These are phyloP conservation scores for Boletus sp. DNA, from an alignment of 768 basidiomycete genomes.

Conservation along the genomic window DNA sequence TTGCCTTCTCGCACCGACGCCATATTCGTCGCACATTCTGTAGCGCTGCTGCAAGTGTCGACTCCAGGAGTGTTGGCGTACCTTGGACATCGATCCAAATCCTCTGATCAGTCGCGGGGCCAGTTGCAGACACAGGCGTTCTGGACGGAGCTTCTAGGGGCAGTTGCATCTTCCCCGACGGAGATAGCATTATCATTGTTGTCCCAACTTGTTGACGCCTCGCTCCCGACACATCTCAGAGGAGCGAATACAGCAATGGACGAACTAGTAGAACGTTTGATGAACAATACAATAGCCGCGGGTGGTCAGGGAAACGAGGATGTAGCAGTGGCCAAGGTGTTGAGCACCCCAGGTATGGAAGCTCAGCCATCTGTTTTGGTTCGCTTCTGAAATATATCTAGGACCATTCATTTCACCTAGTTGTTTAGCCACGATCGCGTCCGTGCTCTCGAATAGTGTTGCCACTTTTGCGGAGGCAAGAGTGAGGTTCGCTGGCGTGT, in stretches of 20 bases:
- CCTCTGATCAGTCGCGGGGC: slow-evolving; percentile 4
- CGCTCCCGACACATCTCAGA: slow-evolving; percentile 44
- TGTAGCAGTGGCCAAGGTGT: slow-evolving; percentile 2
- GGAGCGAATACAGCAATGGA: slow-evolving; percentile 47
- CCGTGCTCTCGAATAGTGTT: slow-evolving; percentile 16
- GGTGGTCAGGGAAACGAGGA: neutral
- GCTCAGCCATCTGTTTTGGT: neutral
- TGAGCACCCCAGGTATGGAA: slow-evolving; percentile 19
- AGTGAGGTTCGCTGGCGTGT: slow-evolving; percentile 12
- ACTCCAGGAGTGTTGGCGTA: slow-evolving; percentile 51
- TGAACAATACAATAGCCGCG: slow-evolving; percentile 1
- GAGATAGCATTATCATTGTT: slow-evolving; percentile 39
- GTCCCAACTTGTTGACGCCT: slow-evolving; percentile 36
- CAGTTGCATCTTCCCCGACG: slow-evolving; percentile 33
- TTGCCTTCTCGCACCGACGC: slow-evolving; percentile 45
- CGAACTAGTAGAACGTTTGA: slow-evolving; percentile 30
- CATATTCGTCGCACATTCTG: slow-evolving; percentile 38
- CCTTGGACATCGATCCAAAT: slow-evolving; percentile 31
- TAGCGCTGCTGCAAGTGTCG: slow-evolving; percentile 38
- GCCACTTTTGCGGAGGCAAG: slow-evolving; percentile 10
- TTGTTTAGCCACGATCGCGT: slow-evolving; percentile 16
- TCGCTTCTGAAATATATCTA: slow-evolving; percentile 3
- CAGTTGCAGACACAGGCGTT: slow-evolving; percentile 13
- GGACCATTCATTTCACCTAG: slow-evolving; percentile 21
- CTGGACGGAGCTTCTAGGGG: slow-evolving; percentile 38